Evolutionary conservation across 129 eudicot species (phyloP).

Genomic region (carrot (Daucus carota)): DH1_v3.0 NC_030381.2:31785501-31786000

Average conservation of each 20-base stretch:
- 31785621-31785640: conserved; percentile 5
- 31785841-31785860: background rate
- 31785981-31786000: background rate
- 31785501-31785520: conserved; percentile 61
- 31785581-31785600: background rate
- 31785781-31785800: conserved; percentile 98
- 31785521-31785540: conserved; percentile 93
- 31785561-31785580: background rate
- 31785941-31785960: background rate
- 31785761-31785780: conserved; percentile 98
- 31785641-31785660: conserved; percentile 46
- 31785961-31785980: background rate
- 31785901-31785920: background rate
- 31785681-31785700: conserved; percentile 89
- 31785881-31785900: background rate
- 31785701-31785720: conserved; percentile 99
- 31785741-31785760: conserved; percentile 88
- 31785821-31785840: background rate
- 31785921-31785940: background rate
- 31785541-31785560: no score
- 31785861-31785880: background rate
- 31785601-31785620: background rate
- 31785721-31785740: conserved; percentile 99
- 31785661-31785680: conserved; percentile 95
- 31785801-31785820: conserved; percentile 92